Evolutionary conservation across 257 asterid species (phyloP), one percentile per base, ranked within the genome.

Genomic region (Ilex aquifolium): DNA sequence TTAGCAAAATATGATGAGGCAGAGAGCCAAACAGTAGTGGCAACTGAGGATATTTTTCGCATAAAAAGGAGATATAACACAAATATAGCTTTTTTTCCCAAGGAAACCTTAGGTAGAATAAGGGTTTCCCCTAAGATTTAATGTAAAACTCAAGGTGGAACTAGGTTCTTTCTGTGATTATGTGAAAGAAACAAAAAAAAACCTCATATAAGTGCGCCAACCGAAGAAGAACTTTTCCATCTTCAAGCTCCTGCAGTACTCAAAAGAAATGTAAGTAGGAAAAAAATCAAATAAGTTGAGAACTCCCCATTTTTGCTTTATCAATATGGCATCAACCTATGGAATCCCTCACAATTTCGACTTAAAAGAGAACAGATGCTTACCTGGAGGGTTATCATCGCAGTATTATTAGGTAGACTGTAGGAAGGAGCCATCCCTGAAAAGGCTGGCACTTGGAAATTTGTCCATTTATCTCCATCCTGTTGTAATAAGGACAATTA

Each of bases 151-250:
- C 42, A 36, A 36, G 42, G 42, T 36, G 8, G 42, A 36, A 36
- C 42, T 36, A 36, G 42, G 42, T 4, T 36, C 42, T 36, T 36
- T 36, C 8, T 4, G 8, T 36, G 42, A 36, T 4, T 36, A 36
- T 36, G 8, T 36, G 42, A 36, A 66, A 59, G 44, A 64, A 32
- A 21, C 27, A 21, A 58, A 57, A 78, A 36, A 36, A 36, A 4
- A 92, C 97, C 99, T 93, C 99, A 54, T 84, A 93, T 81, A 93
- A 61, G 80, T 93, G 99, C 16, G 97, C 97, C 80, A 93, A 73
- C 0, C 99, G 97, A 36, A 93, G 80, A 57, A 93, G 85, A 51
- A 83, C 89, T 4, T 61, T 72, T 51, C 86, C 80, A 14, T 84
- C 85, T 66, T 83, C 86, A 59, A 90, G 95, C 78, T 85, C 97